Base-by-base conservation (phyloP, 352 stramenopile species). In the Plasmopara muralis region DNA sequence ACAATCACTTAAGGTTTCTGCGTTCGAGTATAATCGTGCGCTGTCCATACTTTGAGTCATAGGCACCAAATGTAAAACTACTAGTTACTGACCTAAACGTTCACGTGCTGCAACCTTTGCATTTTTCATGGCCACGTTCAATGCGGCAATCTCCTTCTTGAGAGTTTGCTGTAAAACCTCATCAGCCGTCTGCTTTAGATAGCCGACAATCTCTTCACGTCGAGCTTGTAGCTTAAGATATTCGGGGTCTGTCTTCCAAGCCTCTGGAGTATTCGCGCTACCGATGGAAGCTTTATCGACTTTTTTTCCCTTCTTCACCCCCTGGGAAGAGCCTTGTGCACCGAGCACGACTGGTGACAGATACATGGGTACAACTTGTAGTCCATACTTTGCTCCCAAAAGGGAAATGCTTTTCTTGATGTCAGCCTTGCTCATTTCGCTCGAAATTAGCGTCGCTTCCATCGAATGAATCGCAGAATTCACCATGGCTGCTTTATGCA, bases 321-420 rank as follows among this genome's bases (percentile, higher is more conserved):
- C 6, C 12, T 41, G 37, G 13, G 37, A 41, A 15, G 7, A 18
- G 9, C 7, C 6, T 6, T 41, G 37, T 41, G 37, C 37, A 41
- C 37, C 37, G 12, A 41, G 6, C n/a, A 41, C 9, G 12, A 41
- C n/a, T n/a, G 37, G 13, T 16, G 37, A 18, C 7, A 18, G 13
- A 16, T 41, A 41, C 37, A 16, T 41, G 14, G 12, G 37, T 15
- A 41, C n/a, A 2, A 41, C 13, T n/a, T 16, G 13, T 8, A 41
- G 37, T 8, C 37, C n/a, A 41, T 41, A 41, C 37, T 41, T 41
- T 41, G 37, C 37, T 41, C 37, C 37, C n/a, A 41, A 41, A 4
- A 41, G 12, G 12, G 37, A 5, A 15, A 41, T 41, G 1, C 7
- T 13, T 13, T 41, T 41, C 37, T 41, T 41, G 12, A 41, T 41